A percentile compares a stretch with the other conserved stretches of the same genome.
Evolutionary conservation across 2,329 filamentous ascomycete genomes (phyloP).

Genomic region (Colletotrichum tabaci): DNA sequence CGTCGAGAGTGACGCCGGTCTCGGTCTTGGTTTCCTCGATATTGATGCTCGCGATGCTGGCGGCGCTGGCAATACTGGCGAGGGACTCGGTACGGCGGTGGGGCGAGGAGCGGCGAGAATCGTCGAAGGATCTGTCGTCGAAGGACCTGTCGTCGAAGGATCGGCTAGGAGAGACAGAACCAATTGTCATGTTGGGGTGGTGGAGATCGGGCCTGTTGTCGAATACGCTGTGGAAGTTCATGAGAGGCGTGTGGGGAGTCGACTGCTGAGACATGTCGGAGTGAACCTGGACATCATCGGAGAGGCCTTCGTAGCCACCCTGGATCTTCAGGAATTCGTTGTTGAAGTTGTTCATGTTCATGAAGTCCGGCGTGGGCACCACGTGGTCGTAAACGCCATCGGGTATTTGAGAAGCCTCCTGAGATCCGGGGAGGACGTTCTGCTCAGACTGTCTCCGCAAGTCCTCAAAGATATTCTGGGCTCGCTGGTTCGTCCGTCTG

Average conservation of each 20-base stretch:
- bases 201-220: constrained; percentile 60
- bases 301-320: constrained; percentile 51
- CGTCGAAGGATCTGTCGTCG: constrained; percentile 43
- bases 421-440: constrained; percentile 53
- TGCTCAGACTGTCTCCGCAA: constrained; percentile 71
- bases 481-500: constrained; percentile 59
- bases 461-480: constrained; percentile 70
- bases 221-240: constrained; percentile 61
- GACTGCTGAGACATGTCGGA: constrained; percentile 66
- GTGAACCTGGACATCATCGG: constrained; percentile 57
- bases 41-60: constrained; percentile 74
- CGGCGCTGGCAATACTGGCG: constrained; percentile 70
- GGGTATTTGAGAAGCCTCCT: constrained; percentile 35
- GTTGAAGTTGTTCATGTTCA: constrained; percentile 66
- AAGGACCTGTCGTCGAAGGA: constrained; percentile 44
- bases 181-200: constrained; percentile 40
- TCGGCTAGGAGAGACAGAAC: constrained; percentile 45
- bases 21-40: constrained; percentile 78
- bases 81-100: constrained; percentile 73
- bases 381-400: constrained; percentile 63
- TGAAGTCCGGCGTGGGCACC: constrained; percentile 70
- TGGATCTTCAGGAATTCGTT: constrained; percentile 61
- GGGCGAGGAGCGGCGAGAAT: constrained; percentile 51
- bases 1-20: constrained; percentile 89
- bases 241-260: constrained; percentile 66